Conservation (phyloP, 495 filamentous ascomycete species). For the Talaromyces adpressus region DNA sequence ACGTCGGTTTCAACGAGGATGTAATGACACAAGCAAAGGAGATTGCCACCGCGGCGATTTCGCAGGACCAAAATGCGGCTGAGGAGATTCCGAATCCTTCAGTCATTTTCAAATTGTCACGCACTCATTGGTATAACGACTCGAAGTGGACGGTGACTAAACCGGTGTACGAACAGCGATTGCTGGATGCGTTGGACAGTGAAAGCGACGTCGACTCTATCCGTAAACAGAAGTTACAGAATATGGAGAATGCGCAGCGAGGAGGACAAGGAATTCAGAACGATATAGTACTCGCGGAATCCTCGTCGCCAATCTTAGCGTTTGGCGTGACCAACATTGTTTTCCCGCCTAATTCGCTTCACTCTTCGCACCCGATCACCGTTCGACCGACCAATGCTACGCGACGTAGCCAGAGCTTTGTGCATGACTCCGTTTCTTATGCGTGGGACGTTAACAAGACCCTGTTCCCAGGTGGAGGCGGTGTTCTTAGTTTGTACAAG, state of each 20-base stretch:
- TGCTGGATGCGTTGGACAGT: not conserved
- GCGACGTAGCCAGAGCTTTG: slow-evolving; percentile 5
- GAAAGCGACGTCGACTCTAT: slow-evolving; percentile 3
- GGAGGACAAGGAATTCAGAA: not conserved
- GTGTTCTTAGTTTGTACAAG: slow-evolving; percentile 7
- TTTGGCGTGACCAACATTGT: slow-evolving; percentile 6
- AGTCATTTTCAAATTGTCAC: slow-evolving; percentile 7
- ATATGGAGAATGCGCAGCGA: not conserved
- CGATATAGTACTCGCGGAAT: slow-evolving; percentile 3
- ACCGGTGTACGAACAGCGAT: not conserved
- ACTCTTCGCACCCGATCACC: slow-evolving; percentile 5
- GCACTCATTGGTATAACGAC: slow-evolving; percentile 9
- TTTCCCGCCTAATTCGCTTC: slow-evolving; percentile 4
- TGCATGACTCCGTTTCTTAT: slow-evolving; percentile 7
- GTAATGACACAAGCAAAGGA: slow-evolving; percentile 5
- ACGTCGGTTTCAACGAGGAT: slow-evolving; percentile 6
- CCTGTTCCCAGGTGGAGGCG: slow-evolving; percentile 5
- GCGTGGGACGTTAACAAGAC: slow-evolving; percentile 7
- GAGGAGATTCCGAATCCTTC: not conserved
- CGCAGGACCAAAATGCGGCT: not conserved
- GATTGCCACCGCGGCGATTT: not conserved
- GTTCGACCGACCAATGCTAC: slow-evolving; percentile 7
- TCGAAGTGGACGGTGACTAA: slow-evolving; percentile 3
- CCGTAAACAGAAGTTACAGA: not conserved
- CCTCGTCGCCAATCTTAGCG: slow-evolving; percentile 2